Conservation (phyloP, 257 asterid genomes). For the Ophiorrhiza pumila region DNA sequence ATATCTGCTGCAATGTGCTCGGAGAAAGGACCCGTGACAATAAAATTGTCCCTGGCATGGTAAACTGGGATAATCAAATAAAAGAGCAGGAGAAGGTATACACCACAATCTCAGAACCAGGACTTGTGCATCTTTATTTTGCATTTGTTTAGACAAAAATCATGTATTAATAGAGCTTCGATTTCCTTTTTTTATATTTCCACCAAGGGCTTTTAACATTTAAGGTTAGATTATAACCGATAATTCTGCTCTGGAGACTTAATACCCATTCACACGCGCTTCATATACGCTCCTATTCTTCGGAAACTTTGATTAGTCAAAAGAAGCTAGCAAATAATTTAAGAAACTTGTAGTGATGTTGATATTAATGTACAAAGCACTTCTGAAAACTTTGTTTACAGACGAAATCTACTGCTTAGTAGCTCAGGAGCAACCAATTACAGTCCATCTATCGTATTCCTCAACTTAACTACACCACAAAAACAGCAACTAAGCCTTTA, state of each 20-base stretch:
- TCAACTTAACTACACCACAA: neutral
- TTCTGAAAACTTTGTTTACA: neutral
- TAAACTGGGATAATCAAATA: slow-evolving; percentile 45
- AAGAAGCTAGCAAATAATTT: neutral
- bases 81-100: slow-evolving; percentile 35
- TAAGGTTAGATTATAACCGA: neutral
- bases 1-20: slow-evolving; percentile 24
- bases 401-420: neutral
- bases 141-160: slow-evolving; percentile 5
- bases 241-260: neutral
- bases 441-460: neutral
- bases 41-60: slow-evolving; percentile 74
- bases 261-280: too few species aligned
- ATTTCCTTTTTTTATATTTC: too few species aligned
- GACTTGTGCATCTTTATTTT: neutral
- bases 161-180: neutral
- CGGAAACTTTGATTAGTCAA: too few species aligned
- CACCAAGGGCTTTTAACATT: too few species aligned
- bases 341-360: neutral
- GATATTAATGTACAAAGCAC: neutral
- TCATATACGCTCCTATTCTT: too few species aligned
- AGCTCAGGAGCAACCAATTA: neutral
- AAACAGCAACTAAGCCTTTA: too few species aligned
- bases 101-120: slow-evolving; percentile 14
- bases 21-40: slow-evolving; percentile 37